Conservation (phyloP, 2,329 filamentous ascomycete genomes). For the Alternaria solani region DNA sequence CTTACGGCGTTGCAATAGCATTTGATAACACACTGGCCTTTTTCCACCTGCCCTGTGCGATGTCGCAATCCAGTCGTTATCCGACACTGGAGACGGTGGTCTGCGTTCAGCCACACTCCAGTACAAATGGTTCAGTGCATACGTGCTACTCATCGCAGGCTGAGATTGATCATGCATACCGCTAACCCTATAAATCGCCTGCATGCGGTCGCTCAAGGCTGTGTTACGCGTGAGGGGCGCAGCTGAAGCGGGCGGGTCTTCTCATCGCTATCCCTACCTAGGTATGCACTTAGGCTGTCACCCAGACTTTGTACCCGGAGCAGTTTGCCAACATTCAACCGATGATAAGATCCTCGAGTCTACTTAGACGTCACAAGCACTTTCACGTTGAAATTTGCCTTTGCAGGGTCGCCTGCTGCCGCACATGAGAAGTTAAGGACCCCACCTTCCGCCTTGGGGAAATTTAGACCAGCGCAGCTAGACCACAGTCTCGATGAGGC, state of each 20-base stretch:
- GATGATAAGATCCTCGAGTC: neutral
- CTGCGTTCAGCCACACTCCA: neutral
- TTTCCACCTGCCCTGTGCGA: neutral
- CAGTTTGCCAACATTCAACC: neutral
- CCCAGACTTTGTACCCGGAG: neutral
- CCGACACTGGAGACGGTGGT: neutral
- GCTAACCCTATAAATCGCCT: neutral
- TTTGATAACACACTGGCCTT: neutral
- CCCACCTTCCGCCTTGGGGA: neutral
- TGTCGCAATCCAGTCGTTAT: neutral
- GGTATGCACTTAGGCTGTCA: neutral
- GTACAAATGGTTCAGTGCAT: neutral
- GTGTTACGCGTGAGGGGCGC: neutral
- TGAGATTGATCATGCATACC: neutral
- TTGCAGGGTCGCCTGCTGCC: neutral
- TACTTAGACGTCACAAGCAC: neutral
- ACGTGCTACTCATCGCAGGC: neutral
- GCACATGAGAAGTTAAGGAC: neutral
- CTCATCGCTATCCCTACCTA: neutral
- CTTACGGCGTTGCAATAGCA: neutral
- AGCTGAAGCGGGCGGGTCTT: neutral
- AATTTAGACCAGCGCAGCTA: neutral
- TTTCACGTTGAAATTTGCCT: neutral
- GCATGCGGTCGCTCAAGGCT: neutral
- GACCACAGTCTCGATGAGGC: neutral